These are phyloP conservation scores for Rhodomyrtus psidioides DNA, from an alignment of 441 rosid genomes.

Conservation along the genomic window DNA sequence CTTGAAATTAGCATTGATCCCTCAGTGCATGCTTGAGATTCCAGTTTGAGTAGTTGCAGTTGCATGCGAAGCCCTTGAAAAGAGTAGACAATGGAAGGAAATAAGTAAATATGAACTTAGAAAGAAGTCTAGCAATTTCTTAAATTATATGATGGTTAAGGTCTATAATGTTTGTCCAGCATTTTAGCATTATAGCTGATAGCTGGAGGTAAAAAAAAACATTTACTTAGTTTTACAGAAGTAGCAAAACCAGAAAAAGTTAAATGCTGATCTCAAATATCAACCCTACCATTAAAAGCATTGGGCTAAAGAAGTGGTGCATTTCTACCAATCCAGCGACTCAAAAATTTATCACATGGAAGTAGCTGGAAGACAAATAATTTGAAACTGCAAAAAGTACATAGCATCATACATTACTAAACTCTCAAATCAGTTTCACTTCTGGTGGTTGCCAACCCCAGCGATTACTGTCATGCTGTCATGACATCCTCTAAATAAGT, in stretches of 20 bases:
- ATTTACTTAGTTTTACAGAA: not conserved
- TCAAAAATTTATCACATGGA: not conserved
- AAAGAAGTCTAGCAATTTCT: not conserved
- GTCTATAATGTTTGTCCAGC: not conserved
- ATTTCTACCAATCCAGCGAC: not conserved
- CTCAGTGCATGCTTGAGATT: constrained; percentile 59
- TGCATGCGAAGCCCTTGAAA: constrained; percentile 81
- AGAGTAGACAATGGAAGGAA: not conserved
- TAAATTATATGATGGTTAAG: not conserved
- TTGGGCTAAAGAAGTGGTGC: not conserved
- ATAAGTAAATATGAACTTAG: not conserved
- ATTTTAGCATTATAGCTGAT: not conserved
- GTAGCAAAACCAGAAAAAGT: not conserved
- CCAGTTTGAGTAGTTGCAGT: constrained; percentile 84
- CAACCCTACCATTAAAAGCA: not conserved
- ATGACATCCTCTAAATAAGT: not conserved
- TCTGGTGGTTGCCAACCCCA: not conserved
- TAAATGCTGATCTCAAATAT: not conserved
- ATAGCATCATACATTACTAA: not conserved
- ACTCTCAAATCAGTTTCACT: not conserved
- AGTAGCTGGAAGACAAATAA: not conserved
- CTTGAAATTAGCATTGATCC: constrained; percentile 53
- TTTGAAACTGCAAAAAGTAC: not conserved
- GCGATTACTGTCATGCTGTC: not conserved
- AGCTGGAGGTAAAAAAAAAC: not conserved